phyloP scores from a whole-genome alignment of 225 moss, liverwort and hornwort genomes.

The Straminergon stramineum region DNA sequence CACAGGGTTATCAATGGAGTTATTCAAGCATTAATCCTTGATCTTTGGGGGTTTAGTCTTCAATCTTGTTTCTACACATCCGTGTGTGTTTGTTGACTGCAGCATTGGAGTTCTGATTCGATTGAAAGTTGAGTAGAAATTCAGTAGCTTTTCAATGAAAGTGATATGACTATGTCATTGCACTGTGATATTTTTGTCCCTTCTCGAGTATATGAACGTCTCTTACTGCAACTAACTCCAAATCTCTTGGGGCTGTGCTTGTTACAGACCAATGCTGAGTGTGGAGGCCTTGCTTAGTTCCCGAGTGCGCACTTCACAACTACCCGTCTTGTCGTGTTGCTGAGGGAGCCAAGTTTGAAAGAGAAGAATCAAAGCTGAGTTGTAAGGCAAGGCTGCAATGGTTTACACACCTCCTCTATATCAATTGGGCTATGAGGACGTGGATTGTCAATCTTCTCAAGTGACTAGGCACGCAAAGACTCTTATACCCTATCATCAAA shows the following conservation, averaged over 20 bases:
- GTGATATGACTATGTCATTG: not conserved
- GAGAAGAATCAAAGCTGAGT: constrained; percentile 36
- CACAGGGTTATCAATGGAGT: not conserved
- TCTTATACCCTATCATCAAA: constrained; percentile 81
- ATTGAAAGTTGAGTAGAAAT: not conserved
- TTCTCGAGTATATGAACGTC: not conserved
- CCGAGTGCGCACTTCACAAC: constrained; percentile 28
- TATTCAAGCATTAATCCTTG: not conserved
- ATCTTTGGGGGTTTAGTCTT: not conserved
- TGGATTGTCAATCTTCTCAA: constrained; percentile 37
- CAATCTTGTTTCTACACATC: not conserved
- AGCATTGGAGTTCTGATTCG: not conserved
- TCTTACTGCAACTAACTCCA: not conserved
- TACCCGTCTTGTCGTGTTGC: constrained; percentile 51
- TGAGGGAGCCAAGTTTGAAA: constrained; percentile 49
- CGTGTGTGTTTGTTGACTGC: not conserved
- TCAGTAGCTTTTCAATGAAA: not conserved
- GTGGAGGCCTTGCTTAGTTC: constrained; percentile 49
- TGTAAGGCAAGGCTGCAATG: constrained; percentile 68
- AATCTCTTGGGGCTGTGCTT: constrained; percentile 7
- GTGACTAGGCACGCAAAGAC: constrained; percentile 47
- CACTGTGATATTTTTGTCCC: not conserved
- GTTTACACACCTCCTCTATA: constrained; percentile 34
- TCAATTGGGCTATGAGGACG: constrained; percentile 49
- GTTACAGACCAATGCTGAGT: constrained; percentile 50